These are phyloP conservation scores for Ilex asprella DNA, from an alignment of 257 asterid genomes.

Conservation along the genomic window DNA sequence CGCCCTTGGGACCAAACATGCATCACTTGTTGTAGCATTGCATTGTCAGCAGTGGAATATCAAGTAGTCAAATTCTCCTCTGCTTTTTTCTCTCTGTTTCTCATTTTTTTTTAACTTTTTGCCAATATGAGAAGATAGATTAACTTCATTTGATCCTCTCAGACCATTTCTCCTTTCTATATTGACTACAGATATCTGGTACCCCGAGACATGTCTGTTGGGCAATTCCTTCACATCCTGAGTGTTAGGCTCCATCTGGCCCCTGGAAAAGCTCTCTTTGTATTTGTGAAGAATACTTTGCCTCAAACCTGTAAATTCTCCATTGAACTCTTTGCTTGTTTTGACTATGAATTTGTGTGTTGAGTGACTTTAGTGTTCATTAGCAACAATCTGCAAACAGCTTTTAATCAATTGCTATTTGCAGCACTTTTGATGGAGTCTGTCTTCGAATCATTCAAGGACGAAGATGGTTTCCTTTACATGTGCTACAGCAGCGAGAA, in stretches of 20 bases:
- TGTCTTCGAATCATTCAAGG: slow-evolving; percentile 63
- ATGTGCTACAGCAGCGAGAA: slow-evolving; percentile 98
- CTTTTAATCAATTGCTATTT: not conserved
- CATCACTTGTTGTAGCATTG: no score
- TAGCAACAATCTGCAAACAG: not conserved
- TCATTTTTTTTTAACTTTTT: no score
- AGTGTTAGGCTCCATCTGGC: slow-evolving; percentile 76
- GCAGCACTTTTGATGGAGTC: slow-evolving; percentile 79
- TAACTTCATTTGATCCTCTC: not conserved
- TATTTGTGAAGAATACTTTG: slow-evolving; percentile 75
- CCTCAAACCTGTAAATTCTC: slow-evolving; percentile 75
- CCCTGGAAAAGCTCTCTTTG: slow-evolving; percentile 91
- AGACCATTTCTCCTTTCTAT: not conserved
- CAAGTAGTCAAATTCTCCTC: not conserved
- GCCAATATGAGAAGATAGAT: not conserved
- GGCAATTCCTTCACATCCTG: slow-evolving; percentile 83
- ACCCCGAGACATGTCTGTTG: slow-evolving; percentile 94
- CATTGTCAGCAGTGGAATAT: not conserved
- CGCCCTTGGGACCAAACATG: no score
- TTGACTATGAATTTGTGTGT: not conserved
- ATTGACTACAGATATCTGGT: slow-evolving; percentile 63
- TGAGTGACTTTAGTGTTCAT: not conserved
- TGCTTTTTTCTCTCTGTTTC: not conserved
- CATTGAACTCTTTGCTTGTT: not conserved
- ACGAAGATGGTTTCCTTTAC: slow-evolving; percentile 85